Evolutionary conservation across 2,329 filamentous ascomycete species (phyloP), one percentile per base, ranked within the genome.

Genomic region (Parastagonospora nodorum): DNA sequence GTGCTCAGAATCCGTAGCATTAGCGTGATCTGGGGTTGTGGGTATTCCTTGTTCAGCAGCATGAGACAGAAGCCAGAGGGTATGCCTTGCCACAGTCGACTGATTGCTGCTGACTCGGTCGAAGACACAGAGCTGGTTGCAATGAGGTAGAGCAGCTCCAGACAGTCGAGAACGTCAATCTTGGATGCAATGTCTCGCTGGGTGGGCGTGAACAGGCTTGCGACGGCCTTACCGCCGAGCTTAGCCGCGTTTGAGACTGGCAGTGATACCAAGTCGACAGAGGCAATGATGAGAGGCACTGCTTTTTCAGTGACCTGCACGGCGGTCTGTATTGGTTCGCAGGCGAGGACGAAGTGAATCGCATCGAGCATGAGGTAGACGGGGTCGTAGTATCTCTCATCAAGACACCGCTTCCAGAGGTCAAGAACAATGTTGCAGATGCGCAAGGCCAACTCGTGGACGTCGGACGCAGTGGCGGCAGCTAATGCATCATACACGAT

Each of bases 401-500:
- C 76, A 6, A 87, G 74, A 66, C 89, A 92, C 15, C 79, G 80
- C 12, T 79, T 78, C 89, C 90, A 93, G 11, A 93, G 71, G 12
- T 81, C 78, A 42, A 90, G 79, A 15, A 92, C 73, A 28, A 85
- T 76, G 42, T 83, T 78, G 43, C 84, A 85, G 57, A 92, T 86
- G 52, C 86, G 83, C 8, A 87, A 75, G 1, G 88, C 81, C 3
- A 89, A 77, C 42, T 75, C 66, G 75, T 83, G 72, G 75, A 78
- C 42, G 75, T 82, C 51, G 75, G 79, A 45, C 66, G 75, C 47
- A 69, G 75, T 40, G 73, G 78, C 44, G 54, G 86, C 68, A 0
- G 87, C 83, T n/a, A 93, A 73, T 38, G 82, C 82, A 55, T 89
- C 84, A 45, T 90, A 82, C 28, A 92, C 82, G 16, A 86, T 78